Conservation (phyloP, 169 alveolate genomes). For the Plasmodium chabaudi region DNA sequence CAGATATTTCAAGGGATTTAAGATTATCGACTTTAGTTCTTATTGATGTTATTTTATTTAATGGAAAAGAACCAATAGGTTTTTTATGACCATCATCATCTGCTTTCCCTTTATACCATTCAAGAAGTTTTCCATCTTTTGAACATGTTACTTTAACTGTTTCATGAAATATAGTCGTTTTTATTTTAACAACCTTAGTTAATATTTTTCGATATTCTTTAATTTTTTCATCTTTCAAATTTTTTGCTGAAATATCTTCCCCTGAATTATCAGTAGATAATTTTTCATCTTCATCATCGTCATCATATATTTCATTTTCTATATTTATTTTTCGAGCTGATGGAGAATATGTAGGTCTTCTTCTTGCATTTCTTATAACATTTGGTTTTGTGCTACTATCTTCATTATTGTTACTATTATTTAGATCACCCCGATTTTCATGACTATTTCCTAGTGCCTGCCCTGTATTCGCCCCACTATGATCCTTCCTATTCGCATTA, state of each 20-base stretch:
- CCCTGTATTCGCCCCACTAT: not conserved
- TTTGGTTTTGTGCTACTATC: conserved; percentile 11
- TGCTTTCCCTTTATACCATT: conserved; percentile 82
- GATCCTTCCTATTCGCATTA: not conserved
- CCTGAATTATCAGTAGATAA: conserved; percentile 59
- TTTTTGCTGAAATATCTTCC: conserved; percentile 80
- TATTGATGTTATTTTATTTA: conserved; percentile 79
- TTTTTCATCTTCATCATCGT: conserved; percentile 36
- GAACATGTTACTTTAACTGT: conserved; percentile 83
- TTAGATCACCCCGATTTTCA: not conserved
- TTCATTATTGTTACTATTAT: conserved; percentile 9
- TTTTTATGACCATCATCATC: conserved; percentile 79
- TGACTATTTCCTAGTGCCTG: not conserved
- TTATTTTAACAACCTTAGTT: conserved; percentile 81
- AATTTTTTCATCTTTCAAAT: conserved; percentile 78
- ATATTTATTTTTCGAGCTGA: conserved; percentile 52
- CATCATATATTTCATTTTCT: conserved; percentile 47
- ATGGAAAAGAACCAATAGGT: conserved; percentile 77
- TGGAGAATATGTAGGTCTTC: conserved; percentile 71
- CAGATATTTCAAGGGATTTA: conserved; percentile 80
- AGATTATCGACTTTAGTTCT: conserved; percentile 83
- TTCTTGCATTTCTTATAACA: conserved; percentile 49
- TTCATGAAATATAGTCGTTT: conserved; percentile 82
- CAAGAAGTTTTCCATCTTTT: conserved; percentile 82
- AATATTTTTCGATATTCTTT: conserved; percentile 78